phyloP scores from a whole-genome alignment of 139 green algal genomes.

The Picochlorum costavermella region DNA sequence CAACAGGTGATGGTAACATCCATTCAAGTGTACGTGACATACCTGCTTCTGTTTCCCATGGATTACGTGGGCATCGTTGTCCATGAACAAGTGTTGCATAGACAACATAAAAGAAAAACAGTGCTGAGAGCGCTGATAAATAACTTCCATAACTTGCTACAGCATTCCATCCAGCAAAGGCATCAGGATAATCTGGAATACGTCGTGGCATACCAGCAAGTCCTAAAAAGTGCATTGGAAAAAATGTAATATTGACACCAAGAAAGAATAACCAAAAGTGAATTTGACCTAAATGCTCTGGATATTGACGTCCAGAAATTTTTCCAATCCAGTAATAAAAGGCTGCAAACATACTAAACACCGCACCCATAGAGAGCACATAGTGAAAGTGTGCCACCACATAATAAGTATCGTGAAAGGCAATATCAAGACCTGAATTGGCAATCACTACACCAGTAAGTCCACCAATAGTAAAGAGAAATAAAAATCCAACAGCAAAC shows the following conservation, averaged over 20 bases:
- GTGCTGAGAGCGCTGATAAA: slow-evolving; percentile 43
- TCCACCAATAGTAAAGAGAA: slow-evolving; percentile 59
- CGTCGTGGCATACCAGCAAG: slow-evolving; percentile 61
- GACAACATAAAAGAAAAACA: slow-evolving; percentile 63
- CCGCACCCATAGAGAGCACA: slow-evolving; percentile 59
- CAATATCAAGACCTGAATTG: slow-evolving; percentile 48
- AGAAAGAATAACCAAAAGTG: slow-evolving; percentile 67
- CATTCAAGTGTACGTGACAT: slow-evolving; percentile 49
- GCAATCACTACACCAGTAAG: slow-evolving; percentile 51
- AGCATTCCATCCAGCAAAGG: slow-evolving; percentile 58
- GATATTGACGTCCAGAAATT: slow-evolving; percentile 54
- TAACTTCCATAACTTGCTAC: slow-evolving; percentile 60
- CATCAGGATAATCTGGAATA: slow-evolving; percentile 62
- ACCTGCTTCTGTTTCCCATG: slow-evolving; percentile 42
- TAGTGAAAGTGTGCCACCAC: slow-evolving; percentile 66
- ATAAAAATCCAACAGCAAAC: slow-evolving; percentile 60
- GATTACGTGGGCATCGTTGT: slow-evolving; percentile 42
- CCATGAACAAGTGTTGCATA: slow-evolving; percentile 44
- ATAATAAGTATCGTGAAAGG: slow-evolving; percentile 59
- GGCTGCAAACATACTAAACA: slow-evolving; percentile 60
- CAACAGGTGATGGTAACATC: slow-evolving; percentile 46
- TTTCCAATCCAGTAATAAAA: slow-evolving; percentile 67
- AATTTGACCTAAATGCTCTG: slow-evolving; percentile 51
- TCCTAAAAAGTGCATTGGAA: slow-evolving; percentile 63
- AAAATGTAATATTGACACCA: slow-evolving; percentile 69